These are phyloP conservation scores for Harrya chromipes DNA, from an alignment of 768 basidiomycete genomes.

Conservation along the genomic window DNA sequence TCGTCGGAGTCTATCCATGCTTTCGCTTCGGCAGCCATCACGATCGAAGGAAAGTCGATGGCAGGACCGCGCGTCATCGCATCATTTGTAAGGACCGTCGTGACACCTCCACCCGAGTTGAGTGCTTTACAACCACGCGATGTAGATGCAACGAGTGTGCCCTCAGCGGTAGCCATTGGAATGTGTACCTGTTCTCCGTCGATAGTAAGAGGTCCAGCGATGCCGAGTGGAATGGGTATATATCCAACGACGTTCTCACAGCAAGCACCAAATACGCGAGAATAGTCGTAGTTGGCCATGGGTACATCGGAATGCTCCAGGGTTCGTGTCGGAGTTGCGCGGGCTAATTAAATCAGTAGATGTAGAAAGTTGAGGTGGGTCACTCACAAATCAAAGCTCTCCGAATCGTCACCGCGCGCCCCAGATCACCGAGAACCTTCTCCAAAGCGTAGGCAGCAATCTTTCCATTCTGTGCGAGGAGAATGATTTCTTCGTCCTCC, in stretches of 20 bases:
- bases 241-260: constrained; percentile 99
- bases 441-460: constrained; percentile 94
- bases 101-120: constrained; percentile 93
- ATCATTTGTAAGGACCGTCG: constrained; percentile 88
- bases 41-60: constrained; percentile 86
- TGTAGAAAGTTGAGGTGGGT: constrained; percentile 1
- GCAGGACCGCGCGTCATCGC: constrained; percentile 99
- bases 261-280: constrained; percentile 91
- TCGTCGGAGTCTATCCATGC: constrained; percentile 84
- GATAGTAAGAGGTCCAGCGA: constrained; percentile 92
- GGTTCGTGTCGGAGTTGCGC: constrained; percentile 78
- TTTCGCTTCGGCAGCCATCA: constrained; percentile 78
- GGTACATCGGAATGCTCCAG: constrained; percentile 85
- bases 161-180: constrained; percentile 99
- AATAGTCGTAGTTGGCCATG: constrained; percentile 85
- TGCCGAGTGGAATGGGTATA: constrained; percentile 93
- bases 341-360: constrained; percentile 47
- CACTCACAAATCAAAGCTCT: constrained; percentile 84
- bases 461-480: constrained; percentile 88
- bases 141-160: constrained; percentile 95
- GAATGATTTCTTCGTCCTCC: constrained; percentile 89
- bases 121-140: constrained; percentile 98
- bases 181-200: constrained; percentile 85
- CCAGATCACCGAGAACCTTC: constrained; percentile 86
- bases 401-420: constrained; percentile 83